phyloP scores from a whole-genome alignment of 805 yeast genomes.

The Myxozyma vanderwaltii region DNA sequence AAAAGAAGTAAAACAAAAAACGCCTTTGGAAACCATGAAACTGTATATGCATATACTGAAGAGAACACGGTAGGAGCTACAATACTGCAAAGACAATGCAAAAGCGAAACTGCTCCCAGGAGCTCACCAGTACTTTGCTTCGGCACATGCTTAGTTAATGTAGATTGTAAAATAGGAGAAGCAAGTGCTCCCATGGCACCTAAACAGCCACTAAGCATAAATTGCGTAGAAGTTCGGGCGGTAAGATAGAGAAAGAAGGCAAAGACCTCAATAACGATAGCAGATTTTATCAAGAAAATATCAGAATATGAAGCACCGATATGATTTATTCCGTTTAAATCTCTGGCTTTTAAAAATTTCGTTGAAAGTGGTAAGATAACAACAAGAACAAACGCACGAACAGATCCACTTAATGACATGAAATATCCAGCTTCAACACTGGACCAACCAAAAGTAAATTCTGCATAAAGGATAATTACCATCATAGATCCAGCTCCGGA shows the following conservation, averaged over 20 bases:
- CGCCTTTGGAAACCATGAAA: constrained; percentile 21
- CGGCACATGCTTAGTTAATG: constrained; percentile 30
- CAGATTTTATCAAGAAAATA: constrained; percentile 19
- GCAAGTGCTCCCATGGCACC: constrained; percentile 24
- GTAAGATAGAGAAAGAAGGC: constrained; percentile 3
- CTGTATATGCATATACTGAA: constrained; percentile 15
- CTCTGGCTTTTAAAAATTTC: constrained; percentile 18
- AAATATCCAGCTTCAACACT: constrained; percentile 41
- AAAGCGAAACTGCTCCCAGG: constrained; percentile 31
- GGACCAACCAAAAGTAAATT: constrained; percentile 40
- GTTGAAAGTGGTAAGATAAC: constrained; percentile 35
- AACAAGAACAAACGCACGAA: constrained; percentile 37
- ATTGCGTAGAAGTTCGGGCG: constrained; percentile 12
- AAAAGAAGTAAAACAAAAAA: constrained; percentile 3
- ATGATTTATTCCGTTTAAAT: constrained; percentile 6
- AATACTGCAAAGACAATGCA: constrained; percentile 26
- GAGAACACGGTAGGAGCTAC: constrained; percentile 29
- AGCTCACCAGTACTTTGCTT: constrained; percentile 29
- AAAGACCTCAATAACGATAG: constrained; percentile 13
- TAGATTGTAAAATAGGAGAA: constrained; percentile 31
- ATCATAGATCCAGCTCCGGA: constrained; percentile 29
- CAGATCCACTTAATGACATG: constrained; percentile 37
- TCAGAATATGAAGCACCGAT: constrained; percentile 27
- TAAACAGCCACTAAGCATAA: constrained; percentile 11
- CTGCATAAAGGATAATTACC: constrained; percentile 37